phyloP scores from a whole-genome alignment of 2,329 filamentous ascomycete species.

The Clarireedia paspali region DNA sequence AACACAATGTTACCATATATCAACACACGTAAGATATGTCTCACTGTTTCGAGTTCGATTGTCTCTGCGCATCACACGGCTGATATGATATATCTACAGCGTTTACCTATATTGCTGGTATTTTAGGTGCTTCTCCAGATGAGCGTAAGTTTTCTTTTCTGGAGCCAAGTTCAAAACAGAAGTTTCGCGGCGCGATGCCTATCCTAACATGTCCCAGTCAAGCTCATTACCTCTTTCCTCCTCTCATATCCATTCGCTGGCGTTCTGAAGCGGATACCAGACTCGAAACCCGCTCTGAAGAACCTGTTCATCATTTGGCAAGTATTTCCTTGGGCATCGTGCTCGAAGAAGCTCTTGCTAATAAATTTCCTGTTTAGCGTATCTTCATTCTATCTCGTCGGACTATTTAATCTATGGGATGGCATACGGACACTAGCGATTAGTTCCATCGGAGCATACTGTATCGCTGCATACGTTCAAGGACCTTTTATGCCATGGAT shows the following conservation, averaged over 20 bases:
- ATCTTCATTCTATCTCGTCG: constrained; percentile 84
- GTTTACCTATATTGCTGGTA: constrained; percentile 49
- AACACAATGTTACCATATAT: constrained; percentile 55
- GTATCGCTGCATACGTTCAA: constrained; percentile 73
- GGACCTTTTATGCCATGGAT: constrained; percentile 98
- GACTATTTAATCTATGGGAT: constrained; percentile 86
- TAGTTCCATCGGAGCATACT: constrained; percentile 72
- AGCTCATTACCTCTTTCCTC: constrained; percentile 84
- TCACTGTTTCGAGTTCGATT: neutral
- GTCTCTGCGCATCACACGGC: constrained; percentile 1
- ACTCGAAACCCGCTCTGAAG: constrained; percentile 74
- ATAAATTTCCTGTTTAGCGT: constrained; percentile 41
- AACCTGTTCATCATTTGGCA: constrained; percentile 81
- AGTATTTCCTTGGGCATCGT: constrained; percentile 17
- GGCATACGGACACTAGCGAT: constrained; percentile 74
- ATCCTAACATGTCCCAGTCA: constrained; percentile 52
- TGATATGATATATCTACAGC: constrained; percentile 36
- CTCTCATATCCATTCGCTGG: constrained; percentile 88
- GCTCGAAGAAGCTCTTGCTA: neutral
- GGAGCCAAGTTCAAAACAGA: neutral
- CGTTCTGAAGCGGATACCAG: constrained; percentile 82
- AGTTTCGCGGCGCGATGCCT: neutral
- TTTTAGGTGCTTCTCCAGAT: constrained; percentile 56
- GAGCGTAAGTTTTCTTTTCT: constrained; percentile 43
- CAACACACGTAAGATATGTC: constrained; percentile 43